Conservation (phyloP, 1,139 yeast genomes). For the Kazachstania sp. region DNA sequence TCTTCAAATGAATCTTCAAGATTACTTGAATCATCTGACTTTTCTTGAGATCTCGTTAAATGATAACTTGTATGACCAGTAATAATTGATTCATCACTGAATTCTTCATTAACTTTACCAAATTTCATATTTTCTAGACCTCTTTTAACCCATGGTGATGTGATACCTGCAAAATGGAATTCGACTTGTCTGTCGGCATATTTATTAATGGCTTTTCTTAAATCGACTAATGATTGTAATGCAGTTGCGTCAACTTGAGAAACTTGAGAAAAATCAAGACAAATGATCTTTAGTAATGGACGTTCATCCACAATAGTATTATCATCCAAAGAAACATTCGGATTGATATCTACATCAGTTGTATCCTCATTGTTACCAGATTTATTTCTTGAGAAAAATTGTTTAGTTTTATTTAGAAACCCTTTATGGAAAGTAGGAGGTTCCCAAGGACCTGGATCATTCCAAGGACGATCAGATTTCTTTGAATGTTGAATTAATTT, state of each 20-base stretch:
- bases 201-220: conserved; percentile 59
- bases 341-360: conserved; percentile 8
- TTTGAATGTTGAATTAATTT: conserved; percentile 37
- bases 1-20: conserved; percentile 2
- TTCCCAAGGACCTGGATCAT: conserved; percentile 58
- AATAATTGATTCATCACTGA: conserved; percentile 25
- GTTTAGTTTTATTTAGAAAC: conserved; percentile 8
- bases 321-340: not conserved
- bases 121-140: conserved; percentile 71
- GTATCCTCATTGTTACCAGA: conserved; percentile 11
- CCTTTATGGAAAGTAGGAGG: conserved; percentile 18
- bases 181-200: conserved; percentile 83
- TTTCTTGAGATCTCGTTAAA: conserved; percentile 24
- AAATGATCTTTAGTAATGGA: conserved; percentile 62
- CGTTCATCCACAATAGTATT: conserved; percentile 37
- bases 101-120: conserved; percentile 47
- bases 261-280: conserved; percentile 73
- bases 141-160: conserved; percentile 80
- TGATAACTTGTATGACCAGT: conserved; percentile 30
- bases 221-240: conserved; percentile 67
- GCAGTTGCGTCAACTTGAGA: conserved; percentile 73
- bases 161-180: conserved; percentile 78
- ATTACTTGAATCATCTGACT: conserved; percentile 14
- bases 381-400: conserved; percentile 20
- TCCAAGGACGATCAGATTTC: conserved; percentile 80